Conservation (phyloP, 352 stramenopile genomes). For the Elongisporangium prolatum region DNA sequence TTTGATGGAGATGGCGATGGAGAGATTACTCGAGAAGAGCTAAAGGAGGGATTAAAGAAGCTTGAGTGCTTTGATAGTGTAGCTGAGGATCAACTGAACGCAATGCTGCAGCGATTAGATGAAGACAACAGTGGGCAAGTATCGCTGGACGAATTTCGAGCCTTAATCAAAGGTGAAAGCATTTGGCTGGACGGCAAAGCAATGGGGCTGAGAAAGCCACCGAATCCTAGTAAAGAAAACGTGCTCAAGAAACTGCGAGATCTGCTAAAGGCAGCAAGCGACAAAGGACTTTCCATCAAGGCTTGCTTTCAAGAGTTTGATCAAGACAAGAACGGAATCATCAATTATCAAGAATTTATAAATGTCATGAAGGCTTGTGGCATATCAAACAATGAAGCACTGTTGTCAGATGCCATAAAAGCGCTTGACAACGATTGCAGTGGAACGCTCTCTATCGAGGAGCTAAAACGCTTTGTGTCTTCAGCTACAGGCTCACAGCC, state of each 20-base stretch:
- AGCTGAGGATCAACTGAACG: conserved; percentile 28
- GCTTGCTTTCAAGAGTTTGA: conserved; percentile 84
- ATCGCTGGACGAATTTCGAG: conserved; percentile 52
- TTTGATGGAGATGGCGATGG: conserved; percentile 68
- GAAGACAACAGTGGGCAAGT: conserved; percentile 48
- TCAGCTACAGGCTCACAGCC: background rate
- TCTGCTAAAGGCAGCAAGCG: conserved; percentile 36
- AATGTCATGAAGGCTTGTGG: conserved; percentile 39
- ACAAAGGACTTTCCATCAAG: conserved; percentile 45
- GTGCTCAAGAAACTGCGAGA: conserved; percentile 28
- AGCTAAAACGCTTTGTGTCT: conserved; percentile 63
- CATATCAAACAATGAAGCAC: conserved; percentile 5
- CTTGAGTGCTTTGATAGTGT: conserved; percentile 50
- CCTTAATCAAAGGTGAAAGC: conserved; percentile 18
- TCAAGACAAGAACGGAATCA: conserved; percentile 62
- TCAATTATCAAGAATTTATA: conserved; percentile 61
- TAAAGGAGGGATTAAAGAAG: conserved; percentile 37
- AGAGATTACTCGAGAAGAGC: conserved; percentile 47
- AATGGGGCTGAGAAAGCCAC: conserved; percentile 18
- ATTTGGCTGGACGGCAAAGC: conserved; percentile 2
- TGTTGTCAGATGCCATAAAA: conserved; percentile 37
- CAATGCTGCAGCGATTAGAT: conserved; percentile 43
- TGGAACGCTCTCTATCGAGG: conserved; percentile 48
- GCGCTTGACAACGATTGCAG: conserved; percentile 60
- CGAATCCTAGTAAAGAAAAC: conserved; percentile 9